These are phyloP conservation scores for Solanum peruvianum DNA, from an alignment of 257 asterid species.

Conservation along the genomic window DNA sequence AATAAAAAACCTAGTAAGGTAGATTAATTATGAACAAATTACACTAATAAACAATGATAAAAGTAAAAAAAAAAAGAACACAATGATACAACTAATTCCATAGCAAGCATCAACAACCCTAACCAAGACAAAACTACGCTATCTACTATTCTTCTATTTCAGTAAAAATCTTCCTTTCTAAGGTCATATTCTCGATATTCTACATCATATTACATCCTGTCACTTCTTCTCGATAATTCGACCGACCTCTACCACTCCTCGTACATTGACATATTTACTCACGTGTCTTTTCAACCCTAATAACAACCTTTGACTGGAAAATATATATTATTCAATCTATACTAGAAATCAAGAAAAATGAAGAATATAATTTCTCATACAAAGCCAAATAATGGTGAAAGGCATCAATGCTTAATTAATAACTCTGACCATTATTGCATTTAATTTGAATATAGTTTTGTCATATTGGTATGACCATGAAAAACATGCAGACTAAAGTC, in stretches of 20 bases:
- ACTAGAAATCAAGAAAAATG: neutral
- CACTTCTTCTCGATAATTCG: neutral
- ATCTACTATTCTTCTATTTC: neutral
- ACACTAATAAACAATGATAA: neutral
- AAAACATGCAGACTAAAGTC: neutral
- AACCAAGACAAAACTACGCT: too few species aligned
- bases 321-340: neutral
- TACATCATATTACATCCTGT: neutral
- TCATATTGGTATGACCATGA: neutral
- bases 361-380: neutral
- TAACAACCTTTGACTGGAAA: neutral
- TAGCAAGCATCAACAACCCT: too few species aligned
- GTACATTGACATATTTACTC: neutral
- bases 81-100: too few species aligned
- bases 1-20: neutral
- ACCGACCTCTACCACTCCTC: neutral
- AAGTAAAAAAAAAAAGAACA: neutral
- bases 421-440: neutral
- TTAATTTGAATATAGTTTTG: neutral
- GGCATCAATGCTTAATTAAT: neutral
- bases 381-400: neutral
- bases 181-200: too few species aligned
- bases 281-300: neutral
- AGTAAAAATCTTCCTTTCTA: too few species aligned
- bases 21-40: neutral